These are phyloP conservation scores for Peronospora belbahrii DNA, from an alignment of 352 stramenopile species.

Conservation along the genomic window DNA sequence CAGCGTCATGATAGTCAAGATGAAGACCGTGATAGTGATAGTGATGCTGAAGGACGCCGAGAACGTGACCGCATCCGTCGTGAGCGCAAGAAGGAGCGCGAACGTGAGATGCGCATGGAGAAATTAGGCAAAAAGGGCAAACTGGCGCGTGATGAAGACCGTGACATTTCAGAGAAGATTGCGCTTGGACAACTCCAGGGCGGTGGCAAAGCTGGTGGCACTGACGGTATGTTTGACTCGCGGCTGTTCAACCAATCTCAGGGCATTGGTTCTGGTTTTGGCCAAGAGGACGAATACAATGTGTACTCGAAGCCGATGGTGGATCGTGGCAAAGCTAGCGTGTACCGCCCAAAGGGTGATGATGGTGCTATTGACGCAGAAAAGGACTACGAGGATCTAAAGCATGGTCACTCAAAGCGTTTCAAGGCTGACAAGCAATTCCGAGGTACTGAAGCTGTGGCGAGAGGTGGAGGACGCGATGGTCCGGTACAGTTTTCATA, in stretches of 20 bases:
- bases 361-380: slow-evolving; percentile 81
- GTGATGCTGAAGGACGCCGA: slow-evolving; percentile 35
- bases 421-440: slow-evolving; percentile 89
- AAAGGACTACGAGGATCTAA: slow-evolving; percentile 90
- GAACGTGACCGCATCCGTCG: slow-evolving; percentile 77
- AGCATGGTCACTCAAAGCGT: slow-evolving; percentile 58
- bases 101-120: slow-evolving; percentile 92
- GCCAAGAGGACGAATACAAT: slow-evolving; percentile 96
- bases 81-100: slow-evolving; percentile 91
- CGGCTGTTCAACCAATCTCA: slow-evolving; percentile 97
- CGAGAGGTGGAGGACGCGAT: slow-evolving; percentile 33
- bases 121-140: slow-evolving; percentile 88
- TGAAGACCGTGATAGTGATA: slow-evolving; percentile 21
- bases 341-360: slow-evolving; percentile 87
- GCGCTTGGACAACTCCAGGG: slow-evolving; percentile 94
- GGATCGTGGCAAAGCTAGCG: slow-evolving; percentile 81
- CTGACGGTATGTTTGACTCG: slow-evolving; percentile 92
- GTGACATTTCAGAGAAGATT: slow-evolving; percentile 99
- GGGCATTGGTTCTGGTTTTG: slow-evolving; percentile 94
- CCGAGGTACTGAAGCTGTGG: slow-evolving; percentile 67
- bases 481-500: slow-evolving; percentile 86
- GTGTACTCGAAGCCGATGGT: slow-evolving; percentile 97
- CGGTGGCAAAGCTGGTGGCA: slow-evolving; percentile 58
- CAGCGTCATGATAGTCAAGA: slow-evolving; percentile 10
- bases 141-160: slow-evolving; percentile 90